Conservation (phyloP, 768 basidiomycete genomes). For the Hericium coralloides region DNA sequence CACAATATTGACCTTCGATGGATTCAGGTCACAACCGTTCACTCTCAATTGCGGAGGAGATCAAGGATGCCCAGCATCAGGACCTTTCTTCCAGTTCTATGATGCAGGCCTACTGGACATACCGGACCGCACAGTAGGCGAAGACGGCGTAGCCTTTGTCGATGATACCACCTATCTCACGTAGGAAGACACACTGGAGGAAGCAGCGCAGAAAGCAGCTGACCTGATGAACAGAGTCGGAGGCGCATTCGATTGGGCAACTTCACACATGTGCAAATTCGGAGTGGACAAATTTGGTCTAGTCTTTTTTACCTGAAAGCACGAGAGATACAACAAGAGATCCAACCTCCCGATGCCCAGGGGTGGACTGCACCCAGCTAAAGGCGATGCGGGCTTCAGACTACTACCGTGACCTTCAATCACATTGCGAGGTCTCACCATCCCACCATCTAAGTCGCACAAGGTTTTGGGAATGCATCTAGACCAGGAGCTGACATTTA, state of each 20-base stretch:
- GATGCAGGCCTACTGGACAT: constrained; percentile 15
- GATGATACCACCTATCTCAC: neutral
- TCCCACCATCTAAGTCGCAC: constrained; percentile 12
- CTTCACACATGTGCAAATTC: constrained; percentile 19
- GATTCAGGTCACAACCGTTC: constrained; percentile 6
- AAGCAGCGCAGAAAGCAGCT: constrained; percentile 10
- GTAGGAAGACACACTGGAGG: constrained; percentile 4
- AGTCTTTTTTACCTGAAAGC: no score
- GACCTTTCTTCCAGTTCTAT: constrained; percentile 14
- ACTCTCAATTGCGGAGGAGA: constrained; percentile 6
- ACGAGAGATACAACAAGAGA: neutral
- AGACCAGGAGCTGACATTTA: constrained; percentile 21
- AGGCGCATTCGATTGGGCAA: constrained; percentile 22
- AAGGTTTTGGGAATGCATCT: constrained; percentile 25
- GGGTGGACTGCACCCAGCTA: neutral
- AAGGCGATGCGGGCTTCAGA: neutral
- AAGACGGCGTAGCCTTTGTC: neutral
- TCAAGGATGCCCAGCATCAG: constrained; percentile 18
- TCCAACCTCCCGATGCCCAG: neutral
- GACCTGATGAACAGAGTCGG: neutral
- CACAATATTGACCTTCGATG: constrained; percentile 11
- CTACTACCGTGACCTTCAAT: neutral
- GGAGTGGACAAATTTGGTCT: neutral
- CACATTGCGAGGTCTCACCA: constrained; percentile 8
- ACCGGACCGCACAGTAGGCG: neutral